Percentiles rank a stretch among this genome's conserved stretches.
Evolutionary conservation across 495 filamentous ascomycete species (phyloP).

Genomic region (Neurospora discreta): DNA sequence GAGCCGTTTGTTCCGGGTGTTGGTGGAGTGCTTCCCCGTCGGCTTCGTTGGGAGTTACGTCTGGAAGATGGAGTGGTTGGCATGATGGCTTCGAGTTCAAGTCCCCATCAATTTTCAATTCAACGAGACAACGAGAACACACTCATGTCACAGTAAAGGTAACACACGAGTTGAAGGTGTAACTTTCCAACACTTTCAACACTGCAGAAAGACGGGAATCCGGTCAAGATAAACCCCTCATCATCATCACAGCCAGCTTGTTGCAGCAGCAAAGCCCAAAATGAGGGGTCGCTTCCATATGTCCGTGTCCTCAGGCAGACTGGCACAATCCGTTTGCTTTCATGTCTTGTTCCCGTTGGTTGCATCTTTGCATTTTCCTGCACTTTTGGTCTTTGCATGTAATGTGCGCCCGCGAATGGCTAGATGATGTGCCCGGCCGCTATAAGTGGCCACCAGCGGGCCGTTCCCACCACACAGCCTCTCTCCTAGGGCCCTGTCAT

Average conservation of each 20-base stretch:
- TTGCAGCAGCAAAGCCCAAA: background rate
- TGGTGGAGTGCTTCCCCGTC: background rate
- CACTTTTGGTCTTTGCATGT: background rate
- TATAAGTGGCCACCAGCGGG: background rate
- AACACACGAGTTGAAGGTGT: background rate
- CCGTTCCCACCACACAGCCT: background rate
- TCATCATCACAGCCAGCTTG: background rate
- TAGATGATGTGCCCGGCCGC: background rate
- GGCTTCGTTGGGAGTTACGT: background rate
- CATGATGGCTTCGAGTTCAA: background rate
- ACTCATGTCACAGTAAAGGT: background rate
- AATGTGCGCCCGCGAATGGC: background rate
- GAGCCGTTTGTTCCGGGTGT: background rate
- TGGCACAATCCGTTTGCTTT: background rate
- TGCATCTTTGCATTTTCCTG: no score
- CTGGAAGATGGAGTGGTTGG: background rate
- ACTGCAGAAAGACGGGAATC: background rate
- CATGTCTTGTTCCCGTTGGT: background rate
- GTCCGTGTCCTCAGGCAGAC: background rate
- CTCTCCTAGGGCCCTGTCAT: background rate
- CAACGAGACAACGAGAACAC: background rate
- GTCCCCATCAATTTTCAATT: background rate
- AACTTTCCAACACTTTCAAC: background rate
- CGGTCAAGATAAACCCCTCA: background rate
- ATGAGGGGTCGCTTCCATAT: background rate